phyloP scores from a whole-genome alignment of 441 rosid genomes.

The Erodium trifolium region DNA sequence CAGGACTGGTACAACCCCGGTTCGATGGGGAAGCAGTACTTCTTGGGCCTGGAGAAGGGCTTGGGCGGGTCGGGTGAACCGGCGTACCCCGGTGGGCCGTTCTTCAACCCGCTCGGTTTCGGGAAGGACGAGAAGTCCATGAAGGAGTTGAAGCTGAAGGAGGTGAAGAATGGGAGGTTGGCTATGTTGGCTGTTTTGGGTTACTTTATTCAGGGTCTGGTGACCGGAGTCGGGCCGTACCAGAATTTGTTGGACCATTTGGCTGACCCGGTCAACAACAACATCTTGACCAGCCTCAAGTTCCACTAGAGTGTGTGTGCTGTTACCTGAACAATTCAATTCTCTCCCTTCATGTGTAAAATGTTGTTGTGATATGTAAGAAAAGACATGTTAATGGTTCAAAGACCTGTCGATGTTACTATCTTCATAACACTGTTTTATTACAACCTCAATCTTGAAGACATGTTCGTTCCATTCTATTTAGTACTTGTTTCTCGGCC shows the following conservation, averaged over 20 bases:
- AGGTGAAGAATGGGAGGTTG: conserved; percentile 83
- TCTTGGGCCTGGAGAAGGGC: conserved; percentile 74
- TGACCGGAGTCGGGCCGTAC: conserved; percentile 88
- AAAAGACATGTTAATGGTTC: no score
- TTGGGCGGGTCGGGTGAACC: conserved; percentile 81
- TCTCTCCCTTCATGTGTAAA: conserved; percentile 32
- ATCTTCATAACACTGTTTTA: background rate
- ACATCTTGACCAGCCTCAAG: conserved; percentile 82
- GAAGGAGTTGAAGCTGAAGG: conserved; percentile 87
- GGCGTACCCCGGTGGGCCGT: conserved; percentile 83
- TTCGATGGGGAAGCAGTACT: conserved; percentile 83
- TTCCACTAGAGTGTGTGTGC: conserved; percentile 43
- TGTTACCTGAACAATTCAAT: conserved; percentile 9
- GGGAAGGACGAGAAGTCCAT: conserved; percentile 83
- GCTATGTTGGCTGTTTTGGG: conserved; percentile 48
- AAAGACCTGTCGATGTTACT: conserved; percentile 9
- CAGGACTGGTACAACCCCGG: conserved; percentile 80
- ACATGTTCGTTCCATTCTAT: no score
- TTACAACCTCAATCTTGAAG: no score
- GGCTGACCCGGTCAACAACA: conserved; percentile 92
- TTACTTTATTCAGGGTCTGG: conserved; percentile 64
- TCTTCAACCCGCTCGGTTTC: conserved; percentile 84
- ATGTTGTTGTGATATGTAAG: conserved; percentile 14
- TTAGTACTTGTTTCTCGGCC: no score
- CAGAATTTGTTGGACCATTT: conserved; percentile 91